These are phyloP conservation scores for Candolleomyces efflorescens DNA, from an alignment of 768 basidiomycete species.

Conservation along the genomic window DNA sequence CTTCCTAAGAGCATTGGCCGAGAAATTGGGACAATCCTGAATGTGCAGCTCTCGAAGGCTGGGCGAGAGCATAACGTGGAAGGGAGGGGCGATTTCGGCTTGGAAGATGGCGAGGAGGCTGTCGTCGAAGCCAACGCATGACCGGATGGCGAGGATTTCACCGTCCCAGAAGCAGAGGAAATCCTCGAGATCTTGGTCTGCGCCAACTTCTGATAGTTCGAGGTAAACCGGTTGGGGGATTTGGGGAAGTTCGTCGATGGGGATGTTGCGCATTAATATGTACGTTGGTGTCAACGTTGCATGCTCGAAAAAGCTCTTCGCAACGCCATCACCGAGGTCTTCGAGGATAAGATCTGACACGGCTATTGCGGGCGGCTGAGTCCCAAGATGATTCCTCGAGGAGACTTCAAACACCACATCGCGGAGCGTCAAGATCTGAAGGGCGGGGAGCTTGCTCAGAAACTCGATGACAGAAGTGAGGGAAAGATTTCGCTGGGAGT, in stretches of 20 bases:
- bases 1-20: conserved; percentile 9
- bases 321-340: conserved; percentile 10
- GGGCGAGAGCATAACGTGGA: conserved; percentile 4
- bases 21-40: conserved; percentile 15
- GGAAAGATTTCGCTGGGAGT: neutral
- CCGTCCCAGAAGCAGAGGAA: conserved; percentile 14
- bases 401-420: conserved; percentile 8
- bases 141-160: conserved; percentile 12
- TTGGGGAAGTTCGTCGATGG: conserved; percentile 10
- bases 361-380: neutral
- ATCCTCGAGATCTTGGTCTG: conserved; percentile 9
- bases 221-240: conserved; percentile 13
- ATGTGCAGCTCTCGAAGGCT: conserved; percentile 16
- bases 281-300: conserved; percentile 9
- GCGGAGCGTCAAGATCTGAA: conserved; percentile 13
- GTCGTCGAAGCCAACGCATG: conserved; percentile 14
- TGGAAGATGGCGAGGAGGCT: conserved; percentile 10
- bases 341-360: conserved; percentile 14
- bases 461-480: conserved; percentile 5
- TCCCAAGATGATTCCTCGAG: neutral
- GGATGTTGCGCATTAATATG: conserved; percentile 11
- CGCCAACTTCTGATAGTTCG: conserved; percentile 11
- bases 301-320: conserved; percentile 8
- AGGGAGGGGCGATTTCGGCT: conserved; percentile 5
- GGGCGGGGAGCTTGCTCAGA: conserved; percentile 8